phyloP scores from a whole-genome alignment of 2,329 filamentous ascomycete genomes.

The Chaetomium strumarium region DNA sequence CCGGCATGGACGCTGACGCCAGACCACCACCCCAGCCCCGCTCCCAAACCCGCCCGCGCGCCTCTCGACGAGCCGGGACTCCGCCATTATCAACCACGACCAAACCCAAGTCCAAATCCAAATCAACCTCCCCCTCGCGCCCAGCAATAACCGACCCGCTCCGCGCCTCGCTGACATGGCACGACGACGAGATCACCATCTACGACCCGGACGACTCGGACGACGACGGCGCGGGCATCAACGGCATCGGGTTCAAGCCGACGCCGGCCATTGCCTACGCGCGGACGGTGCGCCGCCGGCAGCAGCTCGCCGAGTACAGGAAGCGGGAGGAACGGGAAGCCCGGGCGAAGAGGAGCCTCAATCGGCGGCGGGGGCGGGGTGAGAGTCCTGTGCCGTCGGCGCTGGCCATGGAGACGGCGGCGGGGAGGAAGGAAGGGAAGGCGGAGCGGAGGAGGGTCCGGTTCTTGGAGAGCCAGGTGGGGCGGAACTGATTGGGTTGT shows the following conservation, averaged over 20 bases:
- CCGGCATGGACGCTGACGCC: background rate
- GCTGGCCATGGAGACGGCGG: slow-evolving; percentile 23
- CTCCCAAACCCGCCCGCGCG: background rate
- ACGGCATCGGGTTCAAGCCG: slow-evolving; percentile 62
- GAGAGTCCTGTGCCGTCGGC: slow-evolving; percentile 24
- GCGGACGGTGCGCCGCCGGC: slow-evolving; percentile 49
- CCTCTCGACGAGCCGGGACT: slow-evolving; percentile 2
- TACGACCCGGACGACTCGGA: slow-evolving; percentile 60
- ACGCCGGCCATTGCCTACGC: slow-evolving; percentile 55
- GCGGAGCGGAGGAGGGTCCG: slow-evolving; percentile 22
- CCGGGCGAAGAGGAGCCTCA: slow-evolving; percentile 48
- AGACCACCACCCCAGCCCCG: background rate
- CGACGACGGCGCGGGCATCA: slow-evolving; percentile 61
- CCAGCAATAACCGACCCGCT: slow-evolving; percentile 43
- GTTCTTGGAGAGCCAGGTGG: slow-evolving; percentile 27
- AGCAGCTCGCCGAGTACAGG: slow-evolving; percentile 58
- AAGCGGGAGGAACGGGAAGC: slow-evolving; percentile 57
- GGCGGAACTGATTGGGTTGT: slow-evolving; percentile 14
- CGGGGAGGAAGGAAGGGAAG: slow-evolving; percentile 35
- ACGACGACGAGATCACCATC: slow-evolving; percentile 61
- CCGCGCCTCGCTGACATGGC: slow-evolving; percentile 58
- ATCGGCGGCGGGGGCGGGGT: slow-evolving; percentile 37
- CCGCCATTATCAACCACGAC: background rate
- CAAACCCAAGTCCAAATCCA: slow-evolving; percentile 15
- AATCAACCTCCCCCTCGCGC: slow-evolving; percentile 19